phyloP scores from a whole-genome alignment of 2,329 filamentous ascomycete species.

The Ophiostoma ips region DNA sequence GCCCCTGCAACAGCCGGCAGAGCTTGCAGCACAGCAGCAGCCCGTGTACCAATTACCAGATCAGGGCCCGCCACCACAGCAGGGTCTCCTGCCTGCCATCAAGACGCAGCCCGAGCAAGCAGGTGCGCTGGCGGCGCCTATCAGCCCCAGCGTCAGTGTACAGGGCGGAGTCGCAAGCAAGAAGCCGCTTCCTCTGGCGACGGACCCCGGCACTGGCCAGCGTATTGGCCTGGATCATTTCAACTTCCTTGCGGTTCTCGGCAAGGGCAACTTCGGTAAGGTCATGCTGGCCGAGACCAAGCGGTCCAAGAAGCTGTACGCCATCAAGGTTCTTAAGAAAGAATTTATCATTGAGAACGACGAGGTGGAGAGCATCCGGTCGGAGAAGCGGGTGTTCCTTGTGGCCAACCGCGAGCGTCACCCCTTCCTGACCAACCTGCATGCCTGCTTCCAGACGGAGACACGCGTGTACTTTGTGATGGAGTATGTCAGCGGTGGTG shows the following conservation, averaged over 20 bases:
- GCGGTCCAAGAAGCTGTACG: constrained; percentile 78
- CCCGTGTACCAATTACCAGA: constrained; percentile 14
- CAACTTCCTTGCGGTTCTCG: constrained; percentile 95
- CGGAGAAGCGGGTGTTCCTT: constrained; percentile 93
- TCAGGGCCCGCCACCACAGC: constrained; percentile 16
- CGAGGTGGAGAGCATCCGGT: constrained; percentile 94
- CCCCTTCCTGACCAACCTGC: constrained; percentile 86
- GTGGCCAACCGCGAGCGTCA: constrained; percentile 95
- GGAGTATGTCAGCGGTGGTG: constrained; percentile 98
- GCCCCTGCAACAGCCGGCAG: constrained; percentile 9
- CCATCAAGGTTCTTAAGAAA: constrained; percentile 98
- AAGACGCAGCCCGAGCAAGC: constrained; percentile 28
- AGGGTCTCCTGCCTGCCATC: constrained; percentile 15
- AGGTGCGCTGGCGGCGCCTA: constrained; percentile 21
- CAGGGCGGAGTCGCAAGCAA: constrained; percentile 16
- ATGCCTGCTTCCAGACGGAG: constrained; percentile 98
- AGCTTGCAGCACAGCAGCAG: constrained; percentile 11
- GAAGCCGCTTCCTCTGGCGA: constrained; percentile 57
- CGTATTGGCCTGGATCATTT: constrained; percentile 95
- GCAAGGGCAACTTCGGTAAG: constrained; percentile 98
- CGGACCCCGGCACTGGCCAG: constrained; percentile 57
- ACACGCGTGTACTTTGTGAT: constrained; percentile 98
- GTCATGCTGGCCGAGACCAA: constrained; percentile 99
- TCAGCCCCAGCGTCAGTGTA: constrained; percentile 20
- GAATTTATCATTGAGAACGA: constrained; percentile 99